Evolutionary conservation across 768 basidiomycete species (phyloP), one percentile per base, ranked within the genome.

Genomic region (Peribolospora kevripleyi): DNA sequence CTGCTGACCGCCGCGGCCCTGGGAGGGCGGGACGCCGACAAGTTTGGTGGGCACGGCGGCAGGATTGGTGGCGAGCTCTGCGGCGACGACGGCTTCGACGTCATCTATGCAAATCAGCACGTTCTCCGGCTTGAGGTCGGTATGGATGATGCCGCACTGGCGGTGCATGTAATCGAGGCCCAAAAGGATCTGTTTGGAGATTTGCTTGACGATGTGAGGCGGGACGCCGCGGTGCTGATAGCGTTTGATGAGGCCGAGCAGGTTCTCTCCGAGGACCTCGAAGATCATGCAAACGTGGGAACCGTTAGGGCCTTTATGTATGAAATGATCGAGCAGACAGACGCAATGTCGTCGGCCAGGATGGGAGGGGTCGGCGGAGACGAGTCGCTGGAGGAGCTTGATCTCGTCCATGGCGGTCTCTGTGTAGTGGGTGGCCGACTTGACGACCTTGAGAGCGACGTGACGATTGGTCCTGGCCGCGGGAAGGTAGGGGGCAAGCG

Each of bases 381-480:
- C 90, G 61, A 95, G 80, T 6, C 90, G 81, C 63, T 95, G 88
- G 14, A 95, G 76, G 3, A 98, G 81, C 66, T 95, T 95, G 70
- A 98, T 97, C 71, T 98, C 93, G 71, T 98, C 93, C 42, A 97
- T 73, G 0, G 93, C 93, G 0, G 93, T 98, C 66, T 98, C 91
- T 0, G 91, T 98, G 69, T 98, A 98, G 51, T 93, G 75, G 0
- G 81, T 79, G 0, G 91, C 93, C 11, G 90, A 93, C 37, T 97
- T 98, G 68, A 98, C 93, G 64, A 98, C 85, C 70, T 98, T 98
- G 67, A 98, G 80, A 10, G 93, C 93, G 63, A 98, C 93, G 69
- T 98, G 93, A 51, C 87, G 83, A 62, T 84, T 80, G 70, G 87
- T 74, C 65, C 91, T 98, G 70, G 14, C 25, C 25, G 25, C 25